A percentile compares a stretch with the other conserved stretches of the same genome.
Conservation (phyloP, 305 asterid genomes). For the Fraxinus xanthoxyloides region DNA sequence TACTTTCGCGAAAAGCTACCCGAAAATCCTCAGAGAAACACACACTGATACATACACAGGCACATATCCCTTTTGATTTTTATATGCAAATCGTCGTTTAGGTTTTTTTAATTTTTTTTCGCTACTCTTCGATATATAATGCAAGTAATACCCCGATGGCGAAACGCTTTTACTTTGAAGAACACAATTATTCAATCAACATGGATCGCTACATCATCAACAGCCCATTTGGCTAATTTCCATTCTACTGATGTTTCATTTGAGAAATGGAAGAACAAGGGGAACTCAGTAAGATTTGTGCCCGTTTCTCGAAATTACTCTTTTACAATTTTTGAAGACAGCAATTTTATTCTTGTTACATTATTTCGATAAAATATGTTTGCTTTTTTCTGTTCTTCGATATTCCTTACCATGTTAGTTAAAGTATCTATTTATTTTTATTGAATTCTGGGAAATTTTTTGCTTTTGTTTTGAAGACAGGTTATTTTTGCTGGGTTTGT, state of each 20-base stretch:
- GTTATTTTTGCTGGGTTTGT: background rate
- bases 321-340: background rate
- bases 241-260: conserved; percentile 45
- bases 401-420: background rate
- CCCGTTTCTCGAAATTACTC: background rate
- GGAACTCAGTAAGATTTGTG: conserved; percentile 42
- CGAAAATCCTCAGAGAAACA: background rate
- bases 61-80: background rate
- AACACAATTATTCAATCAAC: conserved; percentile 39
- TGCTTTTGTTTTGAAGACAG: background rate
- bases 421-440: background rate
- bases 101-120: background rate
- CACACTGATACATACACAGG: background rate
- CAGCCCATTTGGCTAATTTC: conserved; percentile 41
- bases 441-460: background rate
- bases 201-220: conserved; percentile 18
- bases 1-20: background rate
- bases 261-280: conserved; percentile 58
- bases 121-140: conserved; percentile 18
- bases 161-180: conserved; percentile 42
- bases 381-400: background rate
- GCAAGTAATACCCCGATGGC: conserved; percentile 67
- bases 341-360: background rate
- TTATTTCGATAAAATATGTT: background rate
- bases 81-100: background rate